Percentiles rank a stretch among this genome's conserved stretches.
These are phyloP conservation scores for Colletotrichum spaethianum DNA, from an alignment of 2,329 filamentous ascomycete genomes.

Conservation along the genomic window DNA sequence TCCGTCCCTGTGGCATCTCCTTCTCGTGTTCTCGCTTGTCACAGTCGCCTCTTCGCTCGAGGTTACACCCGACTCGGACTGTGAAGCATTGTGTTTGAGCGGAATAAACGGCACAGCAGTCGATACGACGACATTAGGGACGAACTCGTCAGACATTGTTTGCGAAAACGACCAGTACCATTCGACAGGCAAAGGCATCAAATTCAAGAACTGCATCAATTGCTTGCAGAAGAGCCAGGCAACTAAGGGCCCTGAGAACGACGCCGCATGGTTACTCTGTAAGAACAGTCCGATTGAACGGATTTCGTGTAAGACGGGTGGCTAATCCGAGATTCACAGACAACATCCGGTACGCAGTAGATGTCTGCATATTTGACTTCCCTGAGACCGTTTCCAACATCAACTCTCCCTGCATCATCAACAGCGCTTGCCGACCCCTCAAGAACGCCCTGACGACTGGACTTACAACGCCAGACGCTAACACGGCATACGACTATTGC, in stretches of 20 bases:
- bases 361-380: conserved; percentile 61
- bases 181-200: conserved; percentile 55
- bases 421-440: conserved; percentile 58
- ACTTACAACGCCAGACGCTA: conserved; percentile 45
- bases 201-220: conserved; percentile 62
- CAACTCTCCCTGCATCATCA: conserved; percentile 60
- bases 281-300: too few relatives aligned
- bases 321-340: conserved; percentile 51
- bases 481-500: conserved; percentile 58
- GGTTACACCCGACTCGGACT: conserved; percentile 66
- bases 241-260: conserved; percentile 55
- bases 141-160: conserved; percentile 61
- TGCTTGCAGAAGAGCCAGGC: conserved; percentile 63
- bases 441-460: conserved; percentile 54
- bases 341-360: conserved; percentile 64
- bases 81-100: conserved; percentile 63
- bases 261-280: conserved; percentile 64
- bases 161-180: conserved; percentile 60
- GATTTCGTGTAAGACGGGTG: too few relatives aligned
- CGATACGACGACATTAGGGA: conserved; percentile 56
- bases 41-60: conserved; percentile 52
- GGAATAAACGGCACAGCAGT: conserved; percentile 50
- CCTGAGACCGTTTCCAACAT: conserved; percentile 45
- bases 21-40: conserved; percentile 40
- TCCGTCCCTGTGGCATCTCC: not conserved